phyloP scores from a whole-genome alignment of 2,329 filamentous ascomycete species.

The Lanzia echinophila region DNA sequence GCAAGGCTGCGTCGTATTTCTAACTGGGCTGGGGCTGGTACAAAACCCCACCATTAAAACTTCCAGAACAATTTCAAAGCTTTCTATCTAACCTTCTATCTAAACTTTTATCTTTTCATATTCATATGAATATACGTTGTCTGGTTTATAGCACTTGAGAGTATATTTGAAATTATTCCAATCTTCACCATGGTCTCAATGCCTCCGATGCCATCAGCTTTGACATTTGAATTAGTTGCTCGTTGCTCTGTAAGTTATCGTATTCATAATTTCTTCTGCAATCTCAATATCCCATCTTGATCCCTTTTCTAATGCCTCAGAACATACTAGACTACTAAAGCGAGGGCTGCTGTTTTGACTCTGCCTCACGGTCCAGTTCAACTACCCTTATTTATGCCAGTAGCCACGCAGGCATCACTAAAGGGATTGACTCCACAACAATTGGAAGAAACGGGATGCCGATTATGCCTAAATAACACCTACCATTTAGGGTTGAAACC shows the following conservation, averaged over 20 bases:
- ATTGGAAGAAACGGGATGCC: constrained; percentile 80
- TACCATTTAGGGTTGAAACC: constrained; percentile 95
- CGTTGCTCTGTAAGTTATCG: constrained; percentile 64
- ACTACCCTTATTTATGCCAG: constrained; percentile 96
- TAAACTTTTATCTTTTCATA: no score
- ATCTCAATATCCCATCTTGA: background rate
- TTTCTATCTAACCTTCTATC: no score
- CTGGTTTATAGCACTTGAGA: background rate
- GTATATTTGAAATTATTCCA: background rate
- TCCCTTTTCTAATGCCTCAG: constrained; percentile 1
- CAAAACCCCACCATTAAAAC: background rate
- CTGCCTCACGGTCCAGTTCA: constrained; percentile 88
- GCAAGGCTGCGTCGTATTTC: background rate
- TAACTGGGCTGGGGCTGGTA: no score
- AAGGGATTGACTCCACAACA: constrained; percentile 93
- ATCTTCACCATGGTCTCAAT: constrained; percentile 11
- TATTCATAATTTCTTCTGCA: background rate
- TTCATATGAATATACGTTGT: background rate
- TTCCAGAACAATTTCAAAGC: background rate
- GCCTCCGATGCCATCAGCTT: constrained; percentile 49
- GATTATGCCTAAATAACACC: constrained; percentile 93
- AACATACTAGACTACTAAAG: constrained; percentile 72
- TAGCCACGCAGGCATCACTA: constrained; percentile 91
- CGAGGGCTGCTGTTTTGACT: constrained; percentile 78
- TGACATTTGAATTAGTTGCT: constrained; percentile 72